Conservation (phyloP, 2,329 filamentous ascomycete genomes). For the Xylariaceae sp. region DNA sequence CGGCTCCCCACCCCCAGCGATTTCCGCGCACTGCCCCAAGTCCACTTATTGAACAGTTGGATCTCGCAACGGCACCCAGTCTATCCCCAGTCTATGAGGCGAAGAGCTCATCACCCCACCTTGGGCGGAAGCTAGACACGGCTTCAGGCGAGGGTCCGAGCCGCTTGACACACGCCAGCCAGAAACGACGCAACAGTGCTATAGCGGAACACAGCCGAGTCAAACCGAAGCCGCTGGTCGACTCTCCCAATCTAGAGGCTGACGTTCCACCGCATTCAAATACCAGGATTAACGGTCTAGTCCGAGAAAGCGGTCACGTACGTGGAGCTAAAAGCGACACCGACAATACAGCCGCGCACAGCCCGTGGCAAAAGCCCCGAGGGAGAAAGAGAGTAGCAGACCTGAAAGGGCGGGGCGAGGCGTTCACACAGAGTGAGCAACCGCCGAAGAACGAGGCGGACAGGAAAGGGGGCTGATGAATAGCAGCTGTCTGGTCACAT, state of each 20-base stretch:
- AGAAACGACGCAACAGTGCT: constrained; percentile 20
- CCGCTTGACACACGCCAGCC: constrained; percentile 8
- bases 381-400: constrained; percentile 46
- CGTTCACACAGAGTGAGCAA: constrained; percentile 43
- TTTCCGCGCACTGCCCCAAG: constrained; percentile 40
- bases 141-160: constrained; percentile 24
- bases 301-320: constrained; percentile 48
- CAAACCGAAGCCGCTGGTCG: constrained; percentile 25
- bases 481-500: constrained; percentile 2
- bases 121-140: constrained; percentile 48
- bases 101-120: constrained; percentile 63
- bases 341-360: constrained; percentile 32
- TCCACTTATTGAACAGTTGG: constrained; percentile 49
- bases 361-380: constrained; percentile 55
- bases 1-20: constrained; percentile 18
- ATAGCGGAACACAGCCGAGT: constrained; percentile 24
- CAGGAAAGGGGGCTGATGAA: constrained; percentile 54
- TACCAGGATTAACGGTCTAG: constrained; percentile 35
- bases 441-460: constrained; percentile 54
- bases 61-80: constrained; percentile 46
- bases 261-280: constrained; percentile 22
- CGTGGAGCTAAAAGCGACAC: constrained; percentile 51
- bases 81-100: constrained; percentile 68
- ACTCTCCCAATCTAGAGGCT: constrained; percentile 19
- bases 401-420: constrained; percentile 41